These are phyloP conservation scores for Corylus heterophylla DNA, from an alignment of 306 rosid genomes.

Conservation along the genomic window DNA sequence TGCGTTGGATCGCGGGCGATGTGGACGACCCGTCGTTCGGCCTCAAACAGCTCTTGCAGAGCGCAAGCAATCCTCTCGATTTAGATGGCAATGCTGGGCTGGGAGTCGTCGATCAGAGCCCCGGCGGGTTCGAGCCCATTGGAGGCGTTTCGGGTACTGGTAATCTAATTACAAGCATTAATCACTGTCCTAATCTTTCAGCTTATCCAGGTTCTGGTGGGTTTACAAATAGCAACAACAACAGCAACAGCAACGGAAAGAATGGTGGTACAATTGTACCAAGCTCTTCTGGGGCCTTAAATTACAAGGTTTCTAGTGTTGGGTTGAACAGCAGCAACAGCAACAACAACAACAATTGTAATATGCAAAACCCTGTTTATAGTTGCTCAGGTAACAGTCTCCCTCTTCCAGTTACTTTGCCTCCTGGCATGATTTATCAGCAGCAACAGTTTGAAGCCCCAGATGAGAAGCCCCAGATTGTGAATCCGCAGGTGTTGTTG, in stretches of 20 bases:
- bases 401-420: slow-evolving; percentile 28
- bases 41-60: slow-evolving; percentile 71
- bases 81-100: slow-evolving; percentile 62
- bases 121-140: slow-evolving; percentile 40
- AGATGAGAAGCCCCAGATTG: slow-evolving; percentile 68
- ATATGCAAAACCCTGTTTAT: slow-evolving; percentile 28
- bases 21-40: slow-evolving; percentile 82
- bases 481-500: slow-evolving; percentile 52
- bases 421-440: slow-evolving; percentile 48
- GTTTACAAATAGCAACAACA: slow-evolving; percentile 17
- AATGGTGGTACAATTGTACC: slow-evolving; percentile 18
- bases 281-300: slow-evolving; percentile 24
- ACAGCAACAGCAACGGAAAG: slow-evolving; percentile 22
- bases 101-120: slow-evolving; percentile 57
- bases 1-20: slow-evolving; percentile 74
- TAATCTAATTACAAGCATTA: slow-evolving; percentile 37
- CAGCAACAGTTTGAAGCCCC: slow-evolving; percentile 40
- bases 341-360: slow-evolving; percentile 10
- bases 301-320: slow-evolving; percentile 29
- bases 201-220: slow-evolving; percentile 23
- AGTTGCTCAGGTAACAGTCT: slow-evolving; percentile 41
- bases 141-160: slow-evolving; percentile 21
- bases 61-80: slow-evolving; percentile 44
- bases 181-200: slow-evolving; percentile 32
- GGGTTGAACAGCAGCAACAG: slow-evolving; percentile 16